Base-by-base conservation (phyloP, 768 basidiomycete species). In the Boletales sp. region DNA sequence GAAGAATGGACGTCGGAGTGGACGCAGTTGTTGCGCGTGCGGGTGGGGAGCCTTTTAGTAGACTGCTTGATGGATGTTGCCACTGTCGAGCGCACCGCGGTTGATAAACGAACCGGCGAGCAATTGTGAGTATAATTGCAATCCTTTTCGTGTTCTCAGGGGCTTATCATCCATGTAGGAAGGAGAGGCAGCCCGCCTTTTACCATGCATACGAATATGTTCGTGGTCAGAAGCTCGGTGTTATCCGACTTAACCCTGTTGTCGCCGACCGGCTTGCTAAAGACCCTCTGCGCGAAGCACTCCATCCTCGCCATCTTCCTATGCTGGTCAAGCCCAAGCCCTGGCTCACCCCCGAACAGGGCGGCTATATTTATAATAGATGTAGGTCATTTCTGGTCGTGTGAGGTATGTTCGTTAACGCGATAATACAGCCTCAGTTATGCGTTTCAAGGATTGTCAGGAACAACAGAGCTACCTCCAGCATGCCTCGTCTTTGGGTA, bases 241-340 rank as follows among this genome's bases (percentile, higher is more conserved):
- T 97, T 18, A 85, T 98, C 65, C 83, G 83, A 63, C 70, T 95
- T 51, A 95, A 97, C 66, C 83, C 86, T 0, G 82, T 77, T 5
- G 86, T 98, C 6, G 73, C 84, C 4, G 83, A 87, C 13, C 80
- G 87, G 3, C 72, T 98, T 47, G 83, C 90, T 3, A 82, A 80
- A 50, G 94, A 97, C 52, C 75, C 69, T 36, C 61, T 94, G 17
- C 70, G 74, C 12, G 78, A 83, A 46, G 81, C 87, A 0, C 73
- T 97, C 15, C 93, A 95, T 69, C 94, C 95, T 14, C 89, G 94
- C 2, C 90, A 95, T 67, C 76, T 99, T 19, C 95, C 95, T 9
- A 99, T 98, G 97, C 77, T 99, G 8, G 79, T 94, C 21, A 83
- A 84, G 53, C 95, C 95, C 2, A 85, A 84, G 55, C 90, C 91